Evolutionary conservation across 306 rosid species (phyloP).

Genomic region (barrel medic (Medicago truncatula)): DNA sequence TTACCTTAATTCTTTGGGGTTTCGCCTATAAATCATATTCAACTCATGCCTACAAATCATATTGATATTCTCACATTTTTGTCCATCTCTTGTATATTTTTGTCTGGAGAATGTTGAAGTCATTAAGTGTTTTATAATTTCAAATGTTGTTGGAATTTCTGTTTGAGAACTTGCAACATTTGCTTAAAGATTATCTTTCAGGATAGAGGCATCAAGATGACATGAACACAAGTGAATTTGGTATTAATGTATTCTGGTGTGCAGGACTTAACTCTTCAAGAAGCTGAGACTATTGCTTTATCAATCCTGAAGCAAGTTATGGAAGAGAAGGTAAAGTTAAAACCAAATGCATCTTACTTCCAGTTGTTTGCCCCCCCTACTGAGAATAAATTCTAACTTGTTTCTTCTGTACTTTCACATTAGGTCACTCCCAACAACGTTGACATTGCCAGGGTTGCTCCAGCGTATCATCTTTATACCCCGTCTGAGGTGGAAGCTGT

Average conservation of each 20-base stretch:
- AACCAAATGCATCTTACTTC: conserved; percentile 6
- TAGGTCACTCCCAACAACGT: conserved; percentile 97
- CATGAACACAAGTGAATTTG: conserved; percentile 32
- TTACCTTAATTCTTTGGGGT: too few species aligned
- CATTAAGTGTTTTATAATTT: neutral
- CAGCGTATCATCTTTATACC: conserved; percentile 81
- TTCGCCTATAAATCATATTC: too few species aligned
- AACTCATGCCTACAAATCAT: neutral
- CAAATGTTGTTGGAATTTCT: neutral
- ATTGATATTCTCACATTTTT: neutral
- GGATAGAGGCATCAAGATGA: conserved; percentile 7
- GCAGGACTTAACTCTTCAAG: conserved; percentile 91
- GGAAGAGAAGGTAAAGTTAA: conserved; percentile 91
- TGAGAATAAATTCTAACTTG: neutral
- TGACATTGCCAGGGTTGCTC: conserved; percentile 94
- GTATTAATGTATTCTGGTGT: conserved; percentile 22
- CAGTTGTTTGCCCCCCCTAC: neutral
- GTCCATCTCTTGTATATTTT: neutral
- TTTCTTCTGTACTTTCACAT: conserved; percentile 6
- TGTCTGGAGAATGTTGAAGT: conserved; percentile 24
- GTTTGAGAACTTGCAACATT: conserved; percentile 1
- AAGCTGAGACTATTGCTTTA: conserved; percentile 96
- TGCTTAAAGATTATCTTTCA: conserved; percentile 3
- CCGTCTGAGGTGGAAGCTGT: conserved; percentile 95
- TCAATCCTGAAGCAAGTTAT: conserved; percentile 98